phyloP scores from a whole-genome alignment of 176 grass and related monocot species.

The Calamus simplicifolius region DNA sequence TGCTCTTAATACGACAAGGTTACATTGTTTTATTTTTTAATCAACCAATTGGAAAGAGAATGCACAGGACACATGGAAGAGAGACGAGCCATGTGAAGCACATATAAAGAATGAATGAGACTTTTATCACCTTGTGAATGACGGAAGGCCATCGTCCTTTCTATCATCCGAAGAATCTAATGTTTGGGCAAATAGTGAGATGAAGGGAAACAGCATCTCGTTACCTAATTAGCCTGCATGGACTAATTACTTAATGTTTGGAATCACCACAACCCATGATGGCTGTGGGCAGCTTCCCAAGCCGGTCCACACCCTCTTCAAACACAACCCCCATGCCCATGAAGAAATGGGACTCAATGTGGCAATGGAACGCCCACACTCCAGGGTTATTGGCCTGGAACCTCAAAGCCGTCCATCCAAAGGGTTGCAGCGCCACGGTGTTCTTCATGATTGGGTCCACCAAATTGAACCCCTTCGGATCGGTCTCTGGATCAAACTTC shows the following conservation, averaged over 20 bases:
- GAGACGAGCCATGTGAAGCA: no score
- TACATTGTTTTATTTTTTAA: no score
- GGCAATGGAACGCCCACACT: slow-evolving; percentile 87
- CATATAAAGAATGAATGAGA: no score
- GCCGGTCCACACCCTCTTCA: slow-evolving; percentile 53
- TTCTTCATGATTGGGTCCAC: slow-evolving; percentile 57
- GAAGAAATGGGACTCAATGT: slow-evolving; percentile 76
- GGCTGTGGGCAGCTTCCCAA: slow-evolving; percentile 27
- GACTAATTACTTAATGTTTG: slow-evolving; percentile 1
- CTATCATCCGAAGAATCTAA: no score
- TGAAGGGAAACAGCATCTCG: no score
- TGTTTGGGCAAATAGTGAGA: no score
- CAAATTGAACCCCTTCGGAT: slow-evolving; percentile 46
- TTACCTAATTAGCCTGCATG: no score
- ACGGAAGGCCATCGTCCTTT: no score
- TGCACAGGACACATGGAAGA: no score
- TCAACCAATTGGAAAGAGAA: no score
- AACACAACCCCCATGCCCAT: slow-evolving; percentile 88
- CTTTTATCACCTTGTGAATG: no score
- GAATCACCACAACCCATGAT: slow-evolving; percentile 55
- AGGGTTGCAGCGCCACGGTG: slow-evolving; percentile 58
- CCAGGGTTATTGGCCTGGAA: slow-evolving; percentile 72
- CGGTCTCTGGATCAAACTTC: slow-evolving; percentile 41
- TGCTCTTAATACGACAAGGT: no score
- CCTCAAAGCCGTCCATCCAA: slow-evolving; percentile 70